Evolutionary conservation across 805 yeast species (phyloP), one percentile per base, ranked within the genome.

Genomic region (Starmerella asiatica): DNA sequence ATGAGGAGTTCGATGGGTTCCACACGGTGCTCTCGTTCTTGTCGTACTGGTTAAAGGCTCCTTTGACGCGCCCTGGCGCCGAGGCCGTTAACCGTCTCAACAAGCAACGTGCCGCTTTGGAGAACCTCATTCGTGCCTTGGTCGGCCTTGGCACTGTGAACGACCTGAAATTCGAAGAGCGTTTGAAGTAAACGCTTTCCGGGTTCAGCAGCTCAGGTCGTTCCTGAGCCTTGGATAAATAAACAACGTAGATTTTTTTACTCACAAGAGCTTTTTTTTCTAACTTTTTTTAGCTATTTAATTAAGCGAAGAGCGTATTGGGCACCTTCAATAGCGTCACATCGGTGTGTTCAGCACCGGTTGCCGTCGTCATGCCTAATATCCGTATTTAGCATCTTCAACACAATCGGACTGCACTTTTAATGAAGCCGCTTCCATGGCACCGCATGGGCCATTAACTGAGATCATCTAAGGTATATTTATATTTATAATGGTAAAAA

Each of bases 11-110:
- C 61, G 73, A 79, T 49, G 66, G 69, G 44, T 73, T 86, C 65
- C 84, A 86, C 64, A 75, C 94, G 19, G 86, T 88, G 36, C 69
- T 88, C 58, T 74, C 93, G 15, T 80, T 85, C 60, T 70, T 86
- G 61, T 74, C 86, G 56, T 86, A 86, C 67, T 86, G 96, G 96
- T 75, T 88, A 58, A 86, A 86, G 69, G 96, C 96, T 2, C 97
- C 97, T 49, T 73, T 86, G 53, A 77, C 93, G 36, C 81, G 88
- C 64, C 82, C 84, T 36, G 95, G 95, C 4, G 81, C 69, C 64
- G 79, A 82, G 58, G 78, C 94, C 24, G 82, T 86, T 55, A 86
- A 86, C 56, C 94, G 96, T 21, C 71, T 86, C 59, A 88, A 84
- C 73, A 88, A 86, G 65, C 97, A 88, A 69, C 79, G 94, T 58